Percentiles rank a stretch among this genome's conserved stretches.
Evolutionary conservation across 163 green algal species (phyloP).

Genomic region (Scenedesmus sp.): DNA sequence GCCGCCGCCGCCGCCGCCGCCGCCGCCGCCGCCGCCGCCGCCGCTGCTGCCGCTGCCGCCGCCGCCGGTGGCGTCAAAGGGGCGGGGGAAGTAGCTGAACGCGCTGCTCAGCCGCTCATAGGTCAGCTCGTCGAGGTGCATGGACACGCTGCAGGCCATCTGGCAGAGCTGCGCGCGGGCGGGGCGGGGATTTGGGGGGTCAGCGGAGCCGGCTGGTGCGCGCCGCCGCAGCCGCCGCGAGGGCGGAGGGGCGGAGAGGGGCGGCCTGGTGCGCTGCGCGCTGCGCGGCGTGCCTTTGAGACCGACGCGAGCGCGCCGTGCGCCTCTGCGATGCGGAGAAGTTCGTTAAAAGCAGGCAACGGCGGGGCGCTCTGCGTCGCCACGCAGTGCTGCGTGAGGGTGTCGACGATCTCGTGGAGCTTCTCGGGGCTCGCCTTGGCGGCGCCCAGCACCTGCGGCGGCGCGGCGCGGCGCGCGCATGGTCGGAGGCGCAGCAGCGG

Average conservation of each 20-base stretch:
- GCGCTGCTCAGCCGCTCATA: background rate
- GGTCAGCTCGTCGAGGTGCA: conserved; percentile 25
- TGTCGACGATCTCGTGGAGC: conserved; percentile 26
- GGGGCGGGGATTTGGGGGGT: background rate
- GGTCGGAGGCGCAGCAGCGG: background rate
- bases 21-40: background rate
- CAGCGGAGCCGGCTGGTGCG: background rate
- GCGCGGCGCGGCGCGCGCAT: background rate
- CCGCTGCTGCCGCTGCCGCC: background rate
- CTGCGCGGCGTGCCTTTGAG: background rate
- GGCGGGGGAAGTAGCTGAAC: conserved; percentile 2
- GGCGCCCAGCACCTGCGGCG: conserved; percentile 19
- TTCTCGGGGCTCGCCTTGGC: conserved; percentile 21
- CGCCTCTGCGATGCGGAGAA: conserved; percentile 20
- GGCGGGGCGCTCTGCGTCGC: conserved; percentile 23
- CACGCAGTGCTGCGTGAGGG: conserved; percentile 29
- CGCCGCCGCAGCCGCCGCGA: background rate
- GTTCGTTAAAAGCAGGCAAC: conserved; percentile 29
- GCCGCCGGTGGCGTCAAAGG: background rate
- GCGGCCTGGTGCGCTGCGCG: background rate
- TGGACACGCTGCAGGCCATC: conserved; percentile 22
- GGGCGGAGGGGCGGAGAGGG: background rate
- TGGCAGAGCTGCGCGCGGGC: background rate
- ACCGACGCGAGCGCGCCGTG: background rate
- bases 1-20: background rate